Conservation (phyloP, 2,329 filamentous ascomycete species). For the Fusarium sp. region DNA sequence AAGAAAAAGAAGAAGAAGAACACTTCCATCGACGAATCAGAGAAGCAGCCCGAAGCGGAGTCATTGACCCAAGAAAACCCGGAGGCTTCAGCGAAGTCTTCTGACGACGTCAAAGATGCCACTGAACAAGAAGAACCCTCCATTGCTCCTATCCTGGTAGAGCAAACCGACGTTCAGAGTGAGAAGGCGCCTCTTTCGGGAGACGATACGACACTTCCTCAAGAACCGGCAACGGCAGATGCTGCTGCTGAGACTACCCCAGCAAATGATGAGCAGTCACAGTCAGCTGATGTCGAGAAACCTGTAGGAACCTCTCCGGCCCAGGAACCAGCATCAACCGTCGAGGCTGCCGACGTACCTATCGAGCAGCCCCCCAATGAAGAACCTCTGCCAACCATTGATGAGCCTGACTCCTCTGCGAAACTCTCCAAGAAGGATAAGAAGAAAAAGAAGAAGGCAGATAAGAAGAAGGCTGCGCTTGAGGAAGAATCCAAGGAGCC, state of each 20-base stretch:
- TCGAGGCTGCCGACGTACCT: constrained; percentile 22
- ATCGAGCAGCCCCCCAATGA: constrained; percentile 30
- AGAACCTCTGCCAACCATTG: constrained; percentile 15
- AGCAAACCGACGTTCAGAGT: constrained; percentile 14
- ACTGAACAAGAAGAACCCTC: constrained; percentile 16
- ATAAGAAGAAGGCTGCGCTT: constrained; percentile 47
- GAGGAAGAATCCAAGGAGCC: constrained; percentile 39
- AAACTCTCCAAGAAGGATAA: constrained; percentile 52
- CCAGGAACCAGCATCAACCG: constrained; percentile 34
- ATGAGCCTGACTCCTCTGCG: constrained; percentile 37
- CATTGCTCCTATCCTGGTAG: background rate
- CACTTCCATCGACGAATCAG: constrained; percentile 25
- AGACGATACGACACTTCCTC: constrained; percentile 16
- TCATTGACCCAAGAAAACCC: constrained; percentile 12
- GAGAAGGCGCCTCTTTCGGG: constrained; percentile 7
- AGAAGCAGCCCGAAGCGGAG: constrained; percentile 30
- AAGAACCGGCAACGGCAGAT: constrained; percentile 31
- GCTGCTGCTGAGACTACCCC: constrained; percentile 27
- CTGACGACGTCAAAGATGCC: constrained; percentile 8
- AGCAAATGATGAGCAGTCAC: constrained; percentile 40
- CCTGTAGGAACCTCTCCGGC: constrained; percentile 34
- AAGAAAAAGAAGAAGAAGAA: constrained; percentile 53
- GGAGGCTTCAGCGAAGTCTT: constrained; percentile 2
- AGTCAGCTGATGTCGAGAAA: constrained; percentile 43
- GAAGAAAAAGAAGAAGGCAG: constrained; percentile 46